Evolutionary conservation across 345 rosid species (phyloP), one percentile per base, ranked within the genome.

Genomic region (Euphorbia peplus): DNA sequence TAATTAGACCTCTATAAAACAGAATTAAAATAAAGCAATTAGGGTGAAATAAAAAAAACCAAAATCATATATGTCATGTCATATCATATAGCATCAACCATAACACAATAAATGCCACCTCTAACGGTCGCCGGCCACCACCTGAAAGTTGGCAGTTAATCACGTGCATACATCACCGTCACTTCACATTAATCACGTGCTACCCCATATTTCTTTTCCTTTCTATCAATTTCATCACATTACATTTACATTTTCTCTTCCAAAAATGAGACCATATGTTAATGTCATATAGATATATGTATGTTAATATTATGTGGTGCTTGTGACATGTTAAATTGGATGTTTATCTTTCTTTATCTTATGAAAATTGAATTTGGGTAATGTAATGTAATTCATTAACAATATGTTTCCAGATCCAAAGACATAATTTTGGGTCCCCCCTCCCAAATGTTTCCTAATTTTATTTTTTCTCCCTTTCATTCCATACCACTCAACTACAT

Each of bases 141-240:
- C 72, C 68, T 61, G 76, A 80, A 60, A 51, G 32, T 60, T 69
- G 75, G 67, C 73, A 62, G 68, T 69, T 61, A 11, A 7, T 77
- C 82, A 77, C 77, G 63, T 75, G 80, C 62, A 15, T 21, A 10
- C 67, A 52, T 53, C 75, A 82, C 81, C 83, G 75, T 68, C 68
- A 25, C 2, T 29, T 70, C 74, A 70, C 52, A 56, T 3, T 35
- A 63, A 57, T 70, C 79, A 69, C 75, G 66, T 60, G 80, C 64
- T 29, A 18, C 24, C 39, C 56, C 60, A n/a, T n/a, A n/a, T n/a
- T n/a, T n/a, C 21, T 37, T 41, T 9, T 44, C 19, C 29, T 0
- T 13, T 25, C 14, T 29, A 12, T 4, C 50, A 16, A 32, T 32
- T 32, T 32, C 12, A 44, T 39, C 6, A 8, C 42, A 44, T 44